These are phyloP conservation scores for Ceratocystis huliohia DNA, from an alignment of 2,329 filamentous ascomycete genomes.

Conservation along the genomic window DNA sequence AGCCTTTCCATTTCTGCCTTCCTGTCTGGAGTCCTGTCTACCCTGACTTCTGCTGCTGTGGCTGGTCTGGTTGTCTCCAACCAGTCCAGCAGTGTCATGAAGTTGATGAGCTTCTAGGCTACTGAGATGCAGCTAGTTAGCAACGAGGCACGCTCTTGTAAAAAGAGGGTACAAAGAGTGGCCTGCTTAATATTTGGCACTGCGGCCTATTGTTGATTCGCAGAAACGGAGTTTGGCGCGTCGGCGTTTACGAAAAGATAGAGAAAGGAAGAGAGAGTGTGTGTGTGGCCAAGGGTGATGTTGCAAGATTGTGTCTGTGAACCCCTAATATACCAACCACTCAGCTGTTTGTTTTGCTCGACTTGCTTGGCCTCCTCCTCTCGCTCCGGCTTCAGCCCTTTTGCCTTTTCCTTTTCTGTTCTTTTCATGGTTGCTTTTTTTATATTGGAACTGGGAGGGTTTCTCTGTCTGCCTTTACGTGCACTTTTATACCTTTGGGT, in stretches of 20 bases:
- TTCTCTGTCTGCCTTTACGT: too few relatives aligned
- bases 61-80: slow-evolving; percentile 61
- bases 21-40: slow-evolving; percentile 64
- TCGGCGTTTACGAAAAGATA: not conserved
- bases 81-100: slow-evolving; percentile 24
- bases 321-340: slow-evolving; percentile 7
- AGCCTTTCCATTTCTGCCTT: slow-evolving; percentile 64
- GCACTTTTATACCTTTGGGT: too few relatives aligned
- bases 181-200: not conserved
- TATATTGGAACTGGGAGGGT: too few relatives aligned
- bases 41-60: slow-evolving; percentile 64
- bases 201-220: not conserved
- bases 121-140: not conserved
- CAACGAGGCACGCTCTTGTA: not conserved
- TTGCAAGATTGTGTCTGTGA: not conserved
- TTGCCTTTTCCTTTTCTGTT: too few relatives aligned
- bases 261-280: not conserved
- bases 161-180: not conserved
- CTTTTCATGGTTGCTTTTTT: too few relatives aligned
- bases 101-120: slow-evolving; percentile 18
- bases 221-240: slow-evolving; percentile 4
- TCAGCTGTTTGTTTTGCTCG: not conserved
- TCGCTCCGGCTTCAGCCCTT: too few relatives aligned
- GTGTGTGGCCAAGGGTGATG: not conserved
- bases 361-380: not conserved